Conservation (phyloP, 495 filamentous ascomycete species). For the Trichoderma orchidacearum region DNA sequence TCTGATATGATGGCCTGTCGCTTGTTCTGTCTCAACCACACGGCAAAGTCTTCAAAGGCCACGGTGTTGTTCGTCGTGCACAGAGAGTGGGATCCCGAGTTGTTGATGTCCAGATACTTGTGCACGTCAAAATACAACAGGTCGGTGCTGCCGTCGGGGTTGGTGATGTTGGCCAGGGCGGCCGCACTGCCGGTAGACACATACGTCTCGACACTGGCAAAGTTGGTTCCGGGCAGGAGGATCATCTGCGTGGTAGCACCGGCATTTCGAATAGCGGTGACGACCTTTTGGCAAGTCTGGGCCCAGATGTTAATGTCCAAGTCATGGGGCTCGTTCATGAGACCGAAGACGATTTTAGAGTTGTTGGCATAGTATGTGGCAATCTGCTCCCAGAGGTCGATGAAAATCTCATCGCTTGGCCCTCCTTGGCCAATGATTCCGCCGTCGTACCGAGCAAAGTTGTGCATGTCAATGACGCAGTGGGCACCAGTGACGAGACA, state of each 20-base stretch:
- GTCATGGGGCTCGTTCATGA: constrained; percentile 52
- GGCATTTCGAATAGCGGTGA: constrained; percentile 43
- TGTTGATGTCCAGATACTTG: constrained; percentile 42
- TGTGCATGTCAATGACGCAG: constrained; percentile 44
- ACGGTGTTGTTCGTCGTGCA: constrained; percentile 40
- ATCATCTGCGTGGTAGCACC: constrained; percentile 44
- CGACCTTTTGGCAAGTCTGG: constrained; percentile 36
- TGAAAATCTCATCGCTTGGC: constrained; percentile 41
- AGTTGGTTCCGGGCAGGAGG: constrained; percentile 31
- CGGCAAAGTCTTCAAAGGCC: constrained; percentile 31
- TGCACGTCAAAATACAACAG: constrained; percentile 42
- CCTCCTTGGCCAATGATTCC: constrained; percentile 45
- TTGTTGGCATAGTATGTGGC: constrained; percentile 37
- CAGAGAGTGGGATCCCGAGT: constrained; percentile 34
- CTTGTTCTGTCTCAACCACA: constrained; percentile 32
- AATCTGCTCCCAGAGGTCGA: constrained; percentile 40
- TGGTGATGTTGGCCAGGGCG: constrained; percentile 36
- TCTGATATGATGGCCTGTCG: constrained; percentile 39
- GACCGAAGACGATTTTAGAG: constrained; percentile 40
- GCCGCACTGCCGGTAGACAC: constrained; percentile 26
- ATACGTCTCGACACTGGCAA: constrained; percentile 32
- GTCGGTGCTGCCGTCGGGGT: constrained; percentile 36
- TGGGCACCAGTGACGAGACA: constrained; percentile 40
- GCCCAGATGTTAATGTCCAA: constrained; percentile 36
- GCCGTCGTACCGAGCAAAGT: constrained; percentile 45